A percentile compares a stretch with the other conserved stretches of the same genome.
These are phyloP conservation scores for Diplodia intermedia DNA, from an alignment of 2,329 filamentous ascomycete species.

Conservation along the genomic window DNA sequence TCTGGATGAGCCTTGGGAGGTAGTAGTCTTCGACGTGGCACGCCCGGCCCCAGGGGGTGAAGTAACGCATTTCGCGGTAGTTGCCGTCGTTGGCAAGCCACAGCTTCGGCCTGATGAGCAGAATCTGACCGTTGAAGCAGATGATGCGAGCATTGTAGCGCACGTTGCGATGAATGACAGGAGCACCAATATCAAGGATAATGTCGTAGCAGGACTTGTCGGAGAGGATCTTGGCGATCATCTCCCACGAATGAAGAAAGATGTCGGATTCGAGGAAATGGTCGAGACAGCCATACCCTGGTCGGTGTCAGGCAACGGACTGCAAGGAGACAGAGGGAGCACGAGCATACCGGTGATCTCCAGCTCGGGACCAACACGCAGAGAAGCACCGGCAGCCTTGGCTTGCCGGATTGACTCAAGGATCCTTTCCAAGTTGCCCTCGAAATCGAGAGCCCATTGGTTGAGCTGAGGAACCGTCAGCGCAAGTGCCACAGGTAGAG, in stretches of 20 bases:
- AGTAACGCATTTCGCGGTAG: conserved; percentile 52
- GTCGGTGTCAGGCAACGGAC: conserved; percentile 25
- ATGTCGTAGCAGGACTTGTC: conserved; percentile 69
- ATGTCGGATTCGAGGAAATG: conserved; percentile 60
- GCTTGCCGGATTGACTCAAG: conserved; percentile 66
- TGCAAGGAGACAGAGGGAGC: background rate
- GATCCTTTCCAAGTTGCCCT: conserved; percentile 69
- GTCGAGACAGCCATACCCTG: conserved; percentile 71
- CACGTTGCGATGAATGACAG: conserved; percentile 67
- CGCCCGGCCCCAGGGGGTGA: conserved; percentile 54
- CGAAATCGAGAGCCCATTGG: conserved; percentile 64
- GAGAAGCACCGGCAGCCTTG: conserved; percentile 66
- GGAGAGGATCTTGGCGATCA: conserved; percentile 65
- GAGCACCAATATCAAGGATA: conserved; percentile 61
- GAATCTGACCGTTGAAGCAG: conserved; percentile 68
- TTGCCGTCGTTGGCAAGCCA: conserved; percentile 75
- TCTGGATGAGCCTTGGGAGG: conserved; percentile 65
- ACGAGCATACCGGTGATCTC: conserved; percentile 51
- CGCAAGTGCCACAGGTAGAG: too few species aligned
- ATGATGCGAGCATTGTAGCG: conserved; percentile 71
- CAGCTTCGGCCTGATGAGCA: conserved; percentile 75
- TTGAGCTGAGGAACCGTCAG: conserved; percentile 44
- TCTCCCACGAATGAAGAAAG: conserved; percentile 59
- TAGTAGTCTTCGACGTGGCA: conserved; percentile 69
- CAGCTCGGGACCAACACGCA: conserved; percentile 64